Evolutionary conservation across 2,329 filamentous ascomycete species (phyloP), one percentile per base, ranked within the genome.

Genomic region (Dothideomycetidae sp.): DNA sequence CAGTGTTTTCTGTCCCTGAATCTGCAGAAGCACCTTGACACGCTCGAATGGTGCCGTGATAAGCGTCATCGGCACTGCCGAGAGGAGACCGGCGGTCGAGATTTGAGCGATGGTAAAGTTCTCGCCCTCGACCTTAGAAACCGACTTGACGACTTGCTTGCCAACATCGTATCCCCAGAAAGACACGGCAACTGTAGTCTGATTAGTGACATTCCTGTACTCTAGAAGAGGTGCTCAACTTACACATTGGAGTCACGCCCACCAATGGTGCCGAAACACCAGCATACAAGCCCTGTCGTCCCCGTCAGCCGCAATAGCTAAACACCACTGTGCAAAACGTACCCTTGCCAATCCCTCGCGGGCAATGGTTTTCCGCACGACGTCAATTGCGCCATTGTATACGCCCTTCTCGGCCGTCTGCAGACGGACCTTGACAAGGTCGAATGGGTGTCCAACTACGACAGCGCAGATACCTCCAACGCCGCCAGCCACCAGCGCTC

Each of bases 41-140:
- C 90, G 88, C 70, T 98, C 90, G 58, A 98, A 96, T 43, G 90
- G 90, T 3, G 90, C 90, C n/a, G 90, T 96, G 65, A 98, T 94
- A 60, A 83, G 63, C 3, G 90, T 98, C 84, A 93, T 93, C 53
- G 90, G 90, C 42, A 98, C 81, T 43, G 90, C 90, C 54, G 83
- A 93, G 73, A 98, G 92, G 74, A 94, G 94, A 46, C 90, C 90
- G 10, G 90, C 90, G 23, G 83, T 73, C 21, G 83, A 90, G 61
- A 92, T 77, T 60, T 98, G 90, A 30, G 68, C 80, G 53, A 94
- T 85, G 42, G 77, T 75, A 63, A 82, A 83, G 49, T 78, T 73
- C 36, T 72, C 66, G 59, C 83, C 75, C 47, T 76, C 66, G 40
- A 74, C 74, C 11, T 70, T 68, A 21, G 77, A 78, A 48, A 80